Base-by-base conservation (phyloP, 768 basidiomycete species). In the Suillus weaverae region DNA sequence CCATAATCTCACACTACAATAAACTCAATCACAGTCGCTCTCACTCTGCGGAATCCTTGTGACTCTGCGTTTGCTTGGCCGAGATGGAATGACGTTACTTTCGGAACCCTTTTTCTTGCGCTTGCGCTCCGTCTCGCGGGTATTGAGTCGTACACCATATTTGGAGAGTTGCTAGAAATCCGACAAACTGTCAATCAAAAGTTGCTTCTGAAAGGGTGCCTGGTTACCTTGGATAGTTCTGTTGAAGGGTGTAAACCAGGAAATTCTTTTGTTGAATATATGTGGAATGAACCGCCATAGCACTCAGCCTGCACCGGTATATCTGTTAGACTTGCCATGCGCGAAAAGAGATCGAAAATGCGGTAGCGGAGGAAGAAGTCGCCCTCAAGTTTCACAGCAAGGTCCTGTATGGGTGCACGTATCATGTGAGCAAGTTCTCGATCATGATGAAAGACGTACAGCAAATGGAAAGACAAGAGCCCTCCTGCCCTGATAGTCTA, bases 251-350 rank as follows among this genome's bases (percentile, higher is more conserved):
- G 81, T 44, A 91, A 71, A 2, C 90, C 89, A 1, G 90, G 90
- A 72, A 91, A 91, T 74, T 89, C 87, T 66, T 89, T 86, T 1
- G 90, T 90, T 22, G 88, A 88, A 70, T 88, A 90, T 20, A 91
- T 84, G 69, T 81, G 82, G 79, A 91, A 91, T 10, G 83, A 72
- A 0, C 87, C 88, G 5, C 90, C 89, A 65, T 83, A 88, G 55
- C 84, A 81, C 67, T 91, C 88, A n/a, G 88, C 84, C 68, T 87
- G 82, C 26, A 89, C 76, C 16, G 83, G 81, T 2, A 76, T 68
- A 46, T 76, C 75, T 13, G 70, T 53, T 64, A 70, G 54, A 60
- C 73, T 63, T 77, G 65, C 70, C 57, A 65, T 70, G 66, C 63
- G 70, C 59, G 70, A 84, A 79, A 74, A 83, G 74, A 91, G 78